Base-by-base conservation (phyloP, 108 stramenopile genomes). In the Skeletonema potamos region DNA sequence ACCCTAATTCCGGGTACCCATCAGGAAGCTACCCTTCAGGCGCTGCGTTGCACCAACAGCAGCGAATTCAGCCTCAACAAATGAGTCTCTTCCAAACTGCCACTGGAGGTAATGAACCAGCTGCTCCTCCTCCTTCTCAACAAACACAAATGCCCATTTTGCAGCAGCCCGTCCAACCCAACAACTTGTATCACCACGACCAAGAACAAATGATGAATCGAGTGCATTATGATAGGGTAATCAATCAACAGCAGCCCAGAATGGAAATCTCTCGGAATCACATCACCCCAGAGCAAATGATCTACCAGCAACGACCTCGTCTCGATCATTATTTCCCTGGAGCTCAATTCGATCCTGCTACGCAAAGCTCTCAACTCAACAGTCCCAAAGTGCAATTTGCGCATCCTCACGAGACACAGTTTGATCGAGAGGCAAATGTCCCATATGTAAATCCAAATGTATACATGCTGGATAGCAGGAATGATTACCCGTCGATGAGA, bases 21-120 rank as follows among this genome's bases (percentile, higher is more conserved):
- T 59, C 66, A 26, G 55, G 60, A 1, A 60, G 68, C 26, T 74
- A 54, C 58, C 73, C 58, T 54, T 28, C 71, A 6, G 37, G 44
- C 10, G 41, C 68, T 54, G 28, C 68, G 13, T 60, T 74, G 64
- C 72, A 81, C 15, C 72, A 62, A n/a, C 79, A 73, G 24, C 77
- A 59, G 5, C 77, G 70, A 32, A 51, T 51, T 20, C 48, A 51
- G 22, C 48, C 48, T 9, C 48, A 58, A 54, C 27, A 46, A 33
- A 33, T 36, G 34, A 39, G 63, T n/a, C 39, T 2, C 39, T 15
- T 41, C 3, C 39, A 41, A 15, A 13, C 39, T 41, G 39, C 0
- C 3, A 41, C n/a, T n/a, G n/a, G n/a, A n/a, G n/a, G n/a, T n/a
- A n/a, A n/a, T n/a, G n/a, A n/a, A n/a, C n/a, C n/a, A n/a, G n/a